phyloP scores from a whole-genome alignment of 257 asterid genomes.

The Apocynum venetum region DNA sequence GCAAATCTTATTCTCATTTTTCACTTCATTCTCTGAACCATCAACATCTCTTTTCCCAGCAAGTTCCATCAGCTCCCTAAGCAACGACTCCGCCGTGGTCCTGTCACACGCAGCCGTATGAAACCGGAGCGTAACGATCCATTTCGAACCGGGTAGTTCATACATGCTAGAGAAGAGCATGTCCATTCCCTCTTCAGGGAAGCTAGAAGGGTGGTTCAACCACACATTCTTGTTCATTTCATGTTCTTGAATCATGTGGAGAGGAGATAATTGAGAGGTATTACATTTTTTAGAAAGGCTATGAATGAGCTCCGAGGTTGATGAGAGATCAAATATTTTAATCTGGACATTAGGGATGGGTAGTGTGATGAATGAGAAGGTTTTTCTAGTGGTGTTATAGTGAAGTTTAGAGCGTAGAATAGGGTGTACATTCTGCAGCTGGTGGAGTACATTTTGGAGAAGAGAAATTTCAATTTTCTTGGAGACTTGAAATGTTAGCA shows the following conservation, averaged over 20 bases:
- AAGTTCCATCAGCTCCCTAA: slow-evolving; percentile 56
- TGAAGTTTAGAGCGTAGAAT: slow-evolving; percentile 49
- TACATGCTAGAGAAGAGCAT: slow-evolving; percentile 32
- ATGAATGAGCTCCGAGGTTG: slow-evolving; percentile 31
- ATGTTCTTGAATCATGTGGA: slow-evolving; percentile 46
- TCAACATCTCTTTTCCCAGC: slow-evolving; percentile 17
- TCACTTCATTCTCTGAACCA: slow-evolving; percentile 9
- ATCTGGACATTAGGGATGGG: slow-evolving; percentile 22
- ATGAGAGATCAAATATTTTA: slow-evolving; percentile 21
- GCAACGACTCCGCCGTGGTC: slow-evolving; percentile 60
- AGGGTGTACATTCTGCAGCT: slow-evolving; percentile 48
- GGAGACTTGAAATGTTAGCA: slow-evolving; percentile 39
- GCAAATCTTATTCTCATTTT: slow-evolving; percentile 35
- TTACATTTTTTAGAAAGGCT: neutral
- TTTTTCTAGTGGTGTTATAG: slow-evolving; percentile 38
- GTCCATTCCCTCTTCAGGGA: slow-evolving; percentile 45
- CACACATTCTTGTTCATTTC: slow-evolving; percentile 48
- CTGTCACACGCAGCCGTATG: slow-evolving; percentile 67
- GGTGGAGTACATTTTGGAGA: slow-evolving; percentile 26
- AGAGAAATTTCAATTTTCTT: slow-evolving; percentile 1
- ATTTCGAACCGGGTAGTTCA: slow-evolving; percentile 25
- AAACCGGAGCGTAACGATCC: slow-evolving; percentile 39
- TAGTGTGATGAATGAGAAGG: slow-evolving; percentile 37
- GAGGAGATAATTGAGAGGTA: slow-evolving; percentile 19
- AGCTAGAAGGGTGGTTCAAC: slow-evolving; percentile 34